Evolutionary conservation across 2,329 filamentous ascomycete genomes (phyloP).

Genomic region (Corinectria fuckeliana): DNA sequence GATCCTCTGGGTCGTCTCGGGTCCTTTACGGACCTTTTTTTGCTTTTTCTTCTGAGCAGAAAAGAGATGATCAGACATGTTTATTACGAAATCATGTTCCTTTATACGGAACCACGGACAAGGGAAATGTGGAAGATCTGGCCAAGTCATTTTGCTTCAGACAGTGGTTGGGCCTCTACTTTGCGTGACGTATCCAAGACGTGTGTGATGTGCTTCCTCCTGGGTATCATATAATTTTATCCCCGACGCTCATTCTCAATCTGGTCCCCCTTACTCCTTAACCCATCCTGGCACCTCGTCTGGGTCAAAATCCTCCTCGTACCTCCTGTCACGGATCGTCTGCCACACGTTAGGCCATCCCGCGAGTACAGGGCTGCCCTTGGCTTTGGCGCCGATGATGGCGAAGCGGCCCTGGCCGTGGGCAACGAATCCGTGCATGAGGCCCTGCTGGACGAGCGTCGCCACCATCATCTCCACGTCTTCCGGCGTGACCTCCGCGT

Average conservation of each 20-base stretch:
- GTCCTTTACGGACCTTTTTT: constrained; percentile 12
- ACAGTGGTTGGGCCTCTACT: neutral
- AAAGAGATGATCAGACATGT: constrained; percentile 36
- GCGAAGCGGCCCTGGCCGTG: constrained; percentile 80
- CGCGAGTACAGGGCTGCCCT: constrained; percentile 67
- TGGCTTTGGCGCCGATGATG: constrained; percentile 77
- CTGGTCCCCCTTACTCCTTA: constrained; percentile 44
- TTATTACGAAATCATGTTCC: constrained; percentile 27
- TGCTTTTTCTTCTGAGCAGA: constrained; percentile 22
- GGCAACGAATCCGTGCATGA: constrained; percentile 84
- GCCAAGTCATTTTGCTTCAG: constrained; percentile 19
- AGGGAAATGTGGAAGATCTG: constrained; percentile 32
- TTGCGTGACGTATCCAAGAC: constrained; percentile 6
- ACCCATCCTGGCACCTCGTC: constrained; percentile 79
- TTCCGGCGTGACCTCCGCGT: constrained; percentile 62
- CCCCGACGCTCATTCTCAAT: neutral
- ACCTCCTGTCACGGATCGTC: constrained; percentile 67
- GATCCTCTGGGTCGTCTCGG: constrained; percentile 22
- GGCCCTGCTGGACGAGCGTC: constrained; percentile 78
- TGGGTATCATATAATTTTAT: constrained; percentile 30
- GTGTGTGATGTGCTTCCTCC: constrained; percentile 3
- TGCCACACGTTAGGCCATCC: constrained; percentile 80
- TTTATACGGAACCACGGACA: constrained; percentile 15
- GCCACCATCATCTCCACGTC: constrained; percentile 82
- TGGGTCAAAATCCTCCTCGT: constrained; percentile 66